Conservation (phyloP, 345 rosid species). For the Arabis alpina region DNA sequence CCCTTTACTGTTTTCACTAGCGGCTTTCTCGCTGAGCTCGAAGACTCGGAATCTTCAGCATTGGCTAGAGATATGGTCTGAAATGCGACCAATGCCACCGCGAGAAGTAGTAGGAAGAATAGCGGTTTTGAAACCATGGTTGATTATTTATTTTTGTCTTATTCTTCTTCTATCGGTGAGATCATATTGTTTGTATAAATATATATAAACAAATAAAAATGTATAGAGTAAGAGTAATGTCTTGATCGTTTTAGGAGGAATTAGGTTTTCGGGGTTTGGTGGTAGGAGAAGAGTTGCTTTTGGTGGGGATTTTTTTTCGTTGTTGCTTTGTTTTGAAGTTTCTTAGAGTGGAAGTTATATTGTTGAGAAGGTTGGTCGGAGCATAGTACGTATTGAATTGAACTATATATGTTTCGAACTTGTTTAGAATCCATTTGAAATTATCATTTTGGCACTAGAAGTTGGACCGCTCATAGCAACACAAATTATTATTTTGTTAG, state of each 20-base stretch:
- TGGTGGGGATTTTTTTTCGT: conserved; percentile 25
- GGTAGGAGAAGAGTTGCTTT: conserved; percentile 37
- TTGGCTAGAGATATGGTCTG: conserved; percentile 28
- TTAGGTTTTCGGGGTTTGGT: conserved; percentile 51
- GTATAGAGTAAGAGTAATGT: conserved; percentile 16
- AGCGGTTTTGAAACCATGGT: conserved; percentile 50
- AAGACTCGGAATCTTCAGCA: conserved; percentile 39
- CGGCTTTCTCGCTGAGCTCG: conserved; percentile 49
- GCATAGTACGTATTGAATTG: too few species aligned
- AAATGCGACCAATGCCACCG: conserved; percentile 29
- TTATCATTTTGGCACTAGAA: too few species aligned
- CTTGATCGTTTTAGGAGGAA: conserved; percentile 53
- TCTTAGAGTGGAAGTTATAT: too few species aligned
- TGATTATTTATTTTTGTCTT: neutral
- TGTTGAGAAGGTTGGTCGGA: too few species aligned
- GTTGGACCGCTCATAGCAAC: too few species aligned
- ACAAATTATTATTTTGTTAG: too few species aligned
- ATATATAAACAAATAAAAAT: neutral
- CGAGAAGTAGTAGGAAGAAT: conserved; percentile 10
- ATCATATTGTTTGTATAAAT: conserved; percentile 9
- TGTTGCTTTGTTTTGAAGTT: conserved; percentile 51
- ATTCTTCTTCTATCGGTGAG: neutral
- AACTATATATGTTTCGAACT: too few species aligned
- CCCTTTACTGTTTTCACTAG: conserved; percentile 67
- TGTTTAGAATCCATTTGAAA: too few species aligned